Evolutionary conservation across 2,329 filamentous ascomycete genomes (phyloP).

Genomic region (Fusarium zealandicum): DNA sequence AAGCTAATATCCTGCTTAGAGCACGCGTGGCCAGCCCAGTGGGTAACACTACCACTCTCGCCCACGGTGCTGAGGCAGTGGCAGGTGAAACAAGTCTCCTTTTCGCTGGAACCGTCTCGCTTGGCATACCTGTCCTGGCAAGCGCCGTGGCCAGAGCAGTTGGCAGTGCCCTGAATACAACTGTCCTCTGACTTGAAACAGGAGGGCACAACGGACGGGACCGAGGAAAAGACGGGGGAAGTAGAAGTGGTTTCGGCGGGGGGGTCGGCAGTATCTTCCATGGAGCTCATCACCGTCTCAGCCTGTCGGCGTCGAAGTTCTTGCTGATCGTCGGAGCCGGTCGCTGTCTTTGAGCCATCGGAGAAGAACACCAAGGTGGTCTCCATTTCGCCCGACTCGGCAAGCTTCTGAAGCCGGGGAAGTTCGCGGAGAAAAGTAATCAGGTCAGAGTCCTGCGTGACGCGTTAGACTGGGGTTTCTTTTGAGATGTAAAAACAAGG

Average conservation of each 20-base stretch:
- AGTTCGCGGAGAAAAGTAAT: constrained; percentile 54
- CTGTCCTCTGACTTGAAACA: constrained; percentile 77
- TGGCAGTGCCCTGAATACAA: constrained; percentile 74
- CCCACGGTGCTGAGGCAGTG: constrained; percentile 69
- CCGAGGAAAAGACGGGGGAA: constrained; percentile 46
- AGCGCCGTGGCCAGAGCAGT: constrained; percentile 82
- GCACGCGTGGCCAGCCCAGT: constrained; percentile 87
- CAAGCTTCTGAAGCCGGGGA: constrained; percentile 53
- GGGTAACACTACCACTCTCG: constrained; percentile 66
- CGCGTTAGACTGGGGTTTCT: constrained; percentile 30
- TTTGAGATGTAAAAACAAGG: not conserved
- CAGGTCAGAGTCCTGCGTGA: constrained; percentile 51
- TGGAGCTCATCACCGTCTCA: constrained; percentile 55
- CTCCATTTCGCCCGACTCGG: constrained; percentile 60
- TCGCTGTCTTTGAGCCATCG: constrained; percentile 48
- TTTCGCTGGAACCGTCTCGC: constrained; percentile 49
- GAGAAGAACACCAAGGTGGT: constrained; percentile 65
- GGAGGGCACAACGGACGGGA: constrained; percentile 62
- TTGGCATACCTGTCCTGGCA: constrained; percentile 73
- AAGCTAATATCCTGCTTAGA: constrained; percentile 90
- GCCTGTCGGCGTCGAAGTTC: constrained; percentile 58
- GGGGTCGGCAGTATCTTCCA: constrained; percentile 41
- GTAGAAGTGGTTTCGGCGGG: constrained; percentile 37
- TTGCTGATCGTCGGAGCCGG: constrained; percentile 51
- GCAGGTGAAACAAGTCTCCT: constrained; percentile 76